phyloP scores from a whole-genome alignment of 1,284 basidiomycete species.

The Cryptococcus depauperatus region DNA sequence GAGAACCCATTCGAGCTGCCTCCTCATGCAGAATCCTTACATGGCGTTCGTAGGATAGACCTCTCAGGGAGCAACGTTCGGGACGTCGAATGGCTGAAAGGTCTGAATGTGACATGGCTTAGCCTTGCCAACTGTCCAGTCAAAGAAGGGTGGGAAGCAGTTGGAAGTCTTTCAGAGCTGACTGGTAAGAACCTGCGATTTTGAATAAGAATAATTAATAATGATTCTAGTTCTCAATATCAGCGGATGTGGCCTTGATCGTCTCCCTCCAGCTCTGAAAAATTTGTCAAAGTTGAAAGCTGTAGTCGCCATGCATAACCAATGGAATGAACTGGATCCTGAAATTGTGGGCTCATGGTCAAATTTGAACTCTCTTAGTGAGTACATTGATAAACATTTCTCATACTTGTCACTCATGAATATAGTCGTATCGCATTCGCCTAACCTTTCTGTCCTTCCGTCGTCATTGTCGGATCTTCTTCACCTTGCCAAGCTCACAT shows the following conservation, averaged over 20 bases:
- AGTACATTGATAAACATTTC: conserved; percentile 6
- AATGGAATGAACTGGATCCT: conserved; percentile 28
- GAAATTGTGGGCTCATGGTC: conserved; percentile 29
- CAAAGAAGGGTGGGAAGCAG: conserved; percentile 31
- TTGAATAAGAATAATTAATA: neutral
- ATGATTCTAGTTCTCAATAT: conserved; percentile 34
- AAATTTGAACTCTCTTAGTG: conserved; percentile 40
- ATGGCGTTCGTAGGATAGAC: conserved; percentile 31
- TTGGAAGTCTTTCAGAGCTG: conserved; percentile 27
- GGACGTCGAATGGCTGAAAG: conserved; percentile 32
- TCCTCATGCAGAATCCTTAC: conserved; percentile 22
- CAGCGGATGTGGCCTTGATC: conserved; percentile 25
- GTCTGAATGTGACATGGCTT: conserved; percentile 34
- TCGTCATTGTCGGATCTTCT: conserved; percentile 15
- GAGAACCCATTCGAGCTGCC: conserved; percentile 28
- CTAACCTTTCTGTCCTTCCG: conserved; percentile 28
- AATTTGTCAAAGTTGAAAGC: conserved; percentile 35
- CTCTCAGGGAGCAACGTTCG: conserved; percentile 28
- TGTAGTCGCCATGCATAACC: conserved; percentile 39
- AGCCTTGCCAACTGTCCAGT: conserved; percentile 32
- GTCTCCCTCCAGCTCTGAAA: conserved; percentile 20
- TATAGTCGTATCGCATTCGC: conserved; percentile 40
- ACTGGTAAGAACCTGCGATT: conserved; percentile 22
- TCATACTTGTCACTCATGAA: neutral
- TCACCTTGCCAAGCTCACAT: conserved; percentile 39